Evolutionary conservation across 2,329 filamentous ascomycete species (phyloP), one percentile per base, ranked within the genome.

Genomic region (Aspergillus ustus): DNA sequence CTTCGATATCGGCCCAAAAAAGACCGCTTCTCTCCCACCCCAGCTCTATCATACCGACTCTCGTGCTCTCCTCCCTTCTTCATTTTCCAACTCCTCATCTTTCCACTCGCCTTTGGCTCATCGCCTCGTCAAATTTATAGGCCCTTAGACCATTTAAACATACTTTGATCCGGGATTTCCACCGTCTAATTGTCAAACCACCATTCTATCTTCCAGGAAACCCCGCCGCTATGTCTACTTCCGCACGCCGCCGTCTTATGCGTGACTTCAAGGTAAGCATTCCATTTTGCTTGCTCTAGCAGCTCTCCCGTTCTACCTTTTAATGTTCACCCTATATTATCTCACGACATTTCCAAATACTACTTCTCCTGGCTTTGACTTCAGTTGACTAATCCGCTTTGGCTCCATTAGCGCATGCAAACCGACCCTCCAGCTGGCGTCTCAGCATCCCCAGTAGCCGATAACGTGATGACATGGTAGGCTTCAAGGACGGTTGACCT

Each of bases 381-480:
- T 69, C 62, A 64, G 40, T 58, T 46, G 40, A 40, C 64, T 65
- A 20, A 54, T 58, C 57, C 49, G 61, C 64, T 56, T 61, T 43
- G 28, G 13, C 44, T 37, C 19, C 46, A 59, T 58, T 75, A 97
- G 93, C 93, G 95, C 80, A 99, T 99, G 94, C 95, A 99, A 82
- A 98, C 94, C 50, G 95, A 99, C 75, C 95, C 95, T 77, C 95
- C 95, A 9, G 94, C 94, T 55, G 95, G 95, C 61, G 94, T 99
- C 57, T 98, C 94, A 67, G 95, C 95, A 17, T 98, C 93, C 57
- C 95, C 95, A 7, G 91, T 98, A 51, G 92, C 94, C 22, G 74
- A 78, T 59, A 78, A 78, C 73, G 75, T 78, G 17, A 78, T 78
- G 75, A 77, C 75, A 19, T 78, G 74, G 75, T 77, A 71, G 28